Evolutionary conservation across 208 protist species (phyloP), one percentile per base, ranked within the genome.

Genomic region (Phytomonas francai): DNA sequence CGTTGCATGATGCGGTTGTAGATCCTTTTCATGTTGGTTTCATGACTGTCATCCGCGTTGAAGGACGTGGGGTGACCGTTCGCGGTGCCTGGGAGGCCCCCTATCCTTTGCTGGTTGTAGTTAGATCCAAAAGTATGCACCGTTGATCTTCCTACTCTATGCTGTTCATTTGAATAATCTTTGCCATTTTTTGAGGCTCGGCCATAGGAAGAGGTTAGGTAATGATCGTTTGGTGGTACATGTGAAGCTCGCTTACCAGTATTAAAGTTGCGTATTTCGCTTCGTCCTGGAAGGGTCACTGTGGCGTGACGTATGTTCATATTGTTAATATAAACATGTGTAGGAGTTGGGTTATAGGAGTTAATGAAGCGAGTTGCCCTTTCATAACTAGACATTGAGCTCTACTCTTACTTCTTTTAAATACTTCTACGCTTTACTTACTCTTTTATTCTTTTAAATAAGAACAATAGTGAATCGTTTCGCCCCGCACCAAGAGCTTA

Each of bases 1-100:
- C 78, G 82, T 0, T 86, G 85, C 88, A 92, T 96, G 42, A 96
- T 88, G 42, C 87, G 86, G 5, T 78, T 72, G 76, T 89, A 96
- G n/a, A 92, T 74, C 29, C 70, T 66, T 33, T 93, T 79, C 65
- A 95, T 66, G 28, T 92, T 91, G 2, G 80, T 76, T 63, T 92
- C 59, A 0, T 78, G 75, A 6, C 74, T 73, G 30, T 63, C 69
- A 39, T 39, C 39, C 0, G 66, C 29, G 12, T 39, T 74, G 22
- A 67, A 54, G 25, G 59, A 57, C 14, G 12, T 34, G 3, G 51
- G 14, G 22, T 25, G 45, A 25, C 45, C 19, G 45, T 22, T 54
- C 19, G 19, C 45, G 19, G 45, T 25, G 45, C 45, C 16, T 25
- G 19, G 25, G 19, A 19, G 16, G 3, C 22, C 19, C 19, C 45